Base-by-base conservation (phyloP, 1,284 basidiomycete species). In the Ustilago lituana region DNA sequence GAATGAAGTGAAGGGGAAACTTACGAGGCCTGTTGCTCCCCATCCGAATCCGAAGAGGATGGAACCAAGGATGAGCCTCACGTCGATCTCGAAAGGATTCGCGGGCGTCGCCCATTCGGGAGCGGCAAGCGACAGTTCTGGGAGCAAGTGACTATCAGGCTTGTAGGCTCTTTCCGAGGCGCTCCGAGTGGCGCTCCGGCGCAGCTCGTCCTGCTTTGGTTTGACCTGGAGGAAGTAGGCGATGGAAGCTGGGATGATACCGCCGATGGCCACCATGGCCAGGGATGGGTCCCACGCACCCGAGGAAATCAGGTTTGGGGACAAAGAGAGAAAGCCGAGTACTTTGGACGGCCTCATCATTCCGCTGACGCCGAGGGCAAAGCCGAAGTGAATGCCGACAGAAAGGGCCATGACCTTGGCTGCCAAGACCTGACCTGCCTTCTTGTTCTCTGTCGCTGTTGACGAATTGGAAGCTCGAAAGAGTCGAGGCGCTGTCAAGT, bases 201-300 rank as follows among this genome's bases (percentile, higher is more conserved):
- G 53, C 29, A 61, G 33, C 20, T 44, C 53, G 15, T 68, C 59
- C 27, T 62, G 58, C 55, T 62, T 68, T 0, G 72, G 72, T 37
- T 62, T 62, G 52, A 76, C 48, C 7, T 56, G 32, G 8, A 43
- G 24, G 14, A 76, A 69, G 59, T 67, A 85, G 31, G 82, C 81
- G 12, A 84, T 17, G 3, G 79, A 79, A 53, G 84, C 85, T 5
- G 84, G 84, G 1, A 85, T 15, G 15, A 86, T 82, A 5, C 84
- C 85, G 14, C 81, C 83, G 14, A 85, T 50, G 5, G 85, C 80
- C 44, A 86, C 82, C 73, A 85, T 77, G 5, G 79, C 80, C 6
- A 86, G 81, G 0, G 82, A 83, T 5, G 85, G 85, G 60, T 86
- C 85, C 76, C 83, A 85, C 0, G 50, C 44, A 17, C 73, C 72